Evolutionary conservation across 2,329 filamentous ascomycete species (phyloP).

Genomic region (Xylariaceae sp.): DNA sequence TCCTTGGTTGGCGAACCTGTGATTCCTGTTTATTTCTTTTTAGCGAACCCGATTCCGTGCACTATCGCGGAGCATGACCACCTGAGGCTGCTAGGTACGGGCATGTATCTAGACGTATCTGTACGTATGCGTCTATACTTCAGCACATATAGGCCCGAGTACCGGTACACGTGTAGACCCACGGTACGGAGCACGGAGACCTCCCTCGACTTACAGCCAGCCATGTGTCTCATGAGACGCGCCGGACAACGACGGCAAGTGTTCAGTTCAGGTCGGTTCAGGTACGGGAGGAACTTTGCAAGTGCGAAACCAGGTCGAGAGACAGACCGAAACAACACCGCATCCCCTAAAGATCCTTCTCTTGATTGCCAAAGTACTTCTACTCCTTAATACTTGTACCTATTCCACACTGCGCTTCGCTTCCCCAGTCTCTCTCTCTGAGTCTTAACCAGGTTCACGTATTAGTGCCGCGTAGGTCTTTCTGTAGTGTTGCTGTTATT

Average conservation of each 20-base stretch:
- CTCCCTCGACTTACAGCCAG: neutral
- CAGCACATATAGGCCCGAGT: too few relatives aligned
- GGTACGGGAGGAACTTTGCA: too few relatives aligned
- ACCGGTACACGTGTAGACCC: neutral
- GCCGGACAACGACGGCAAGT: neutral
- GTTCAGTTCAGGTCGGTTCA: neutral
- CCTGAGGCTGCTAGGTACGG: too few relatives aligned
- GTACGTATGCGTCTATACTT: too few relatives aligned
- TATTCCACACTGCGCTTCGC: neutral
- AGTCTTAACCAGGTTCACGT: too few relatives aligned
- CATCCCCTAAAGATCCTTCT: conserved; percentile 7
- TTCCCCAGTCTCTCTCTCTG: too few relatives aligned
- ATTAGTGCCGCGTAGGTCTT: too few relatives aligned
- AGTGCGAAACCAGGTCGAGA: neutral
- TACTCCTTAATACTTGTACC: neutral
- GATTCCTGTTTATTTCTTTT: neutral
- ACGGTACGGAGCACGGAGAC: neutral
- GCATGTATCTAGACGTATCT: too few relatives aligned
- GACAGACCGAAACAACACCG: conserved; percentile 8
- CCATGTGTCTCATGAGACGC: neutral
- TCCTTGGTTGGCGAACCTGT: neutral
- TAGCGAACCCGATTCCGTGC: too few relatives aligned
- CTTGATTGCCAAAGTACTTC: neutral
- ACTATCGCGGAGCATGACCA: too few relatives aligned
- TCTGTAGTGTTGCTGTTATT: neutral